These are phyloP conservation scores for Pterocarpus macrocarpus DNA, from an alignment of 306 rosid genomes.

Conservation along the genomic window DNA sequence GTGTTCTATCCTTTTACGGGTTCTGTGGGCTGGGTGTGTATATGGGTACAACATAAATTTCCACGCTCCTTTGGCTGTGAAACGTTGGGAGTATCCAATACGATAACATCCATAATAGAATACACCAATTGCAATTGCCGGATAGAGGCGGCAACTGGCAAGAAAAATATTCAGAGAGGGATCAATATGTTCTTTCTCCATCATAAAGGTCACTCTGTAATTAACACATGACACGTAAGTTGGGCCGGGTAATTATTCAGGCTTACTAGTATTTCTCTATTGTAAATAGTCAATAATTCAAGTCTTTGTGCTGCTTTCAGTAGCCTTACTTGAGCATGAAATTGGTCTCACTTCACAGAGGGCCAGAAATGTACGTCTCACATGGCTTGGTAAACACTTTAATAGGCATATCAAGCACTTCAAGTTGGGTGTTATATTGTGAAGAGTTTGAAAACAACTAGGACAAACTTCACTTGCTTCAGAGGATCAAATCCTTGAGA, in stretches of 20 bases:
- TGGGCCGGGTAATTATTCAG: too few relatives aligned
- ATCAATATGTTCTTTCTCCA: too few relatives aligned
- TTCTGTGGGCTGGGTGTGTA: too few relatives aligned
- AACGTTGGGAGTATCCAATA: too few relatives aligned
- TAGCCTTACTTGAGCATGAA: background rate
- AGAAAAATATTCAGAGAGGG: background rate
- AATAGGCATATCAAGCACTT: conserved; percentile 39
- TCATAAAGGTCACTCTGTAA: too few relatives aligned
- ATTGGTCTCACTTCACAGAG: conserved; percentile 11
- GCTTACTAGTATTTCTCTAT: background rate
- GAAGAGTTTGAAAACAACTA: background rate
- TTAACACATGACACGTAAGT: too few relatives aligned
- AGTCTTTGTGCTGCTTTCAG: conserved; percentile 24
- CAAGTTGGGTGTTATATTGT: background rate
- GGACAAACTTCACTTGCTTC: background rate
- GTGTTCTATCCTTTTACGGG: too few relatives aligned
- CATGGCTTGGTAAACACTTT: background rate
- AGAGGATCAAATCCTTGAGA: too few relatives aligned
- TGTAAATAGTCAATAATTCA: conserved; percentile 20
- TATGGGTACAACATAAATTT: too few relatives aligned
- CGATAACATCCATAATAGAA: too few relatives aligned
- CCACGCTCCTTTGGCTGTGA: too few relatives aligned
- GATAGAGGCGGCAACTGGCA: background rate
- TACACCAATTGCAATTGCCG: too few relatives aligned
- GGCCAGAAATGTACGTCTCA: background rate